A percentile compares a stretch with the other conserved stretches of the same genome.
phyloP scores from a whole-genome alignment of 2,329 filamentous ascomycete genomes.

The Trichophyton verrucosum region DNA sequence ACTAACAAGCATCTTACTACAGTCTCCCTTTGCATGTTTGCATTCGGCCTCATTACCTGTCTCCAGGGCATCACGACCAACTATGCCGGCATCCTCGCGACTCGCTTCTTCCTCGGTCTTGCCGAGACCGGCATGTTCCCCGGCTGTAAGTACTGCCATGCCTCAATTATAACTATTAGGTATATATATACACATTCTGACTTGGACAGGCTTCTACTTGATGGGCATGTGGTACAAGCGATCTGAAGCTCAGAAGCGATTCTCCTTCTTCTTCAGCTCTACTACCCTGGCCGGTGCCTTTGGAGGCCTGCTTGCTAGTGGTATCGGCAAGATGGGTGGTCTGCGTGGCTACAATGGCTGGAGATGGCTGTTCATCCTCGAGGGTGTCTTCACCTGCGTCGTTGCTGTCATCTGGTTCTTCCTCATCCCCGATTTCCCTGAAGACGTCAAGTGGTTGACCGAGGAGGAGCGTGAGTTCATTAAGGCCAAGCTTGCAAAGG shows the following conservation, averaged over 20 bases:
- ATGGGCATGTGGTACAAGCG: constrained; percentile 77
- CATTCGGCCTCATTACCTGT: constrained; percentile 63
- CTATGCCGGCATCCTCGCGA: constrained; percentile 63
- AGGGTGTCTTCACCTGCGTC: constrained; percentile 53
- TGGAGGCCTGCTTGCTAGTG: constrained; percentile 49
- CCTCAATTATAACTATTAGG: not conserved
- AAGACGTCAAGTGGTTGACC: constrained; percentile 59
- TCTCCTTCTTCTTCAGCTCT: constrained; percentile 83
- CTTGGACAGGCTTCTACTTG: constrained; percentile 41
- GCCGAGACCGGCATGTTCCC: constrained; percentile 62
- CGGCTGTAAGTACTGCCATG: constrained; percentile 39
- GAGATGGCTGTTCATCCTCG: constrained; percentile 45
- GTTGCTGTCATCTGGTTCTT: constrained; percentile 51
- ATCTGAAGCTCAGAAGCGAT: constrained; percentile 77
- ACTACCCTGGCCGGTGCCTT: constrained; percentile 51
- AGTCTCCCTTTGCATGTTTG: constrained; percentile 69
- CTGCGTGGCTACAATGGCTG: constrained; percentile 44
- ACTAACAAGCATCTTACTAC: not conserved
- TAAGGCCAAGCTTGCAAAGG: constrained; percentile 51
- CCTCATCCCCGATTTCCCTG: constrained; percentile 60
- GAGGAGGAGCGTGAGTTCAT: constrained; percentile 58
- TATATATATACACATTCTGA: not conserved
- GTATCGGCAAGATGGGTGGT: constrained; percentile 47
- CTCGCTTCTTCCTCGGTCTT: constrained; percentile 74
- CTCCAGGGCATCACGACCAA: constrained; percentile 66